Percentiles rank a stretch among this genome's conserved stretches.
Conservation (phyloP, 2,329 filamentous ascomycete species). For the Aureobasidium subglaciale region DNA sequence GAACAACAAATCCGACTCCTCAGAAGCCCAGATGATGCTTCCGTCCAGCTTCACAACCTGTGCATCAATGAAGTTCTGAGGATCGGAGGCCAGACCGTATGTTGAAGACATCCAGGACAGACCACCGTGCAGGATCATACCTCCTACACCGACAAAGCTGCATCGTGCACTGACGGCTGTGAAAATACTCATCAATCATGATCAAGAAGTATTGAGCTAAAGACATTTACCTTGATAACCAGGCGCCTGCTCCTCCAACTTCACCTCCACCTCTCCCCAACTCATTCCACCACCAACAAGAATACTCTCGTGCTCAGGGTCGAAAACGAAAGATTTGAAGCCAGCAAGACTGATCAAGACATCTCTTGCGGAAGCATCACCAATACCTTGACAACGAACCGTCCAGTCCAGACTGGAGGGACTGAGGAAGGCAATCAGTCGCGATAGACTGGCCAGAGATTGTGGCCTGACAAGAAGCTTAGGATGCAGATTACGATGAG, state of each 20-base stretch:
- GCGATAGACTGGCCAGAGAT: background rate
- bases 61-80: conserved; percentile 35
- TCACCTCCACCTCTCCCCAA: conserved; percentile 33
- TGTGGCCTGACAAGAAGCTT: background rate
- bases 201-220: background rate
- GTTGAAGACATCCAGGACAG: conserved; percentile 35
- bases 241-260: conserved; percentile 29
- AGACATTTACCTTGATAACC: conserved; percentile 26
- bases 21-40: conserved; percentile 31
- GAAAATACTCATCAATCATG: background rate
- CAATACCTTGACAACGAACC: conserved; percentile 32
- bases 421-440: background rate
- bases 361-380: conserved; percentile 31
- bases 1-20: conserved; percentile 36
- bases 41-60: conserved; percentile 35
- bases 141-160: conserved; percentile 35
- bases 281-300: conserved; percentile 31
- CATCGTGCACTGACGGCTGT: conserved; percentile 30
- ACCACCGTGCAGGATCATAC: conserved; percentile 32
- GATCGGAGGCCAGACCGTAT: conserved; percentile 33
- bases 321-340: conserved; percentile 33
- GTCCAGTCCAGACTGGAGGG: conserved; percentile 30
- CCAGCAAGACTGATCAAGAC: conserved; percentile 32
- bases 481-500: conserved; percentile 3
- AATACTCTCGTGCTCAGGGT: conserved; percentile 26